phyloP scores from a whole-genome alignment of 176 grass and related monocot genomes.

The Zoysia japonica region DNA sequence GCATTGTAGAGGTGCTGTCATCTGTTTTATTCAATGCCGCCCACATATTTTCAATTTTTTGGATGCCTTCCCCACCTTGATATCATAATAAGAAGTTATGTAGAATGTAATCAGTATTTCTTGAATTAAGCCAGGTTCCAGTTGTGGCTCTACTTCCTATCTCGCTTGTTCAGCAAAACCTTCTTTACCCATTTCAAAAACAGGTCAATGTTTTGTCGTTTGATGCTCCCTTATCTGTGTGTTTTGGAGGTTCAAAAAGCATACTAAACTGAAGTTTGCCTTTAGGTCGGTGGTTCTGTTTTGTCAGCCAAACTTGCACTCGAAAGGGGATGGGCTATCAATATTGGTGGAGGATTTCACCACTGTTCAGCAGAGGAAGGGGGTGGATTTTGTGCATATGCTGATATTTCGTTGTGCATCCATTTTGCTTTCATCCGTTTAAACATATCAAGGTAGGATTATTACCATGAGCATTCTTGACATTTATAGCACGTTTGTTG shows the following conservation, averaged over 20 bases:
- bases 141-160: conserved; percentile 57
- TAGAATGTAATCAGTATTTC: neutral
- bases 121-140: conserved; percentile 45
- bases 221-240: neutral
- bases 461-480: neutral
- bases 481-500: neutral
- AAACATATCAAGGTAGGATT: conserved; percentile 63
- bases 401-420: conserved; percentile 66
- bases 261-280: neutral
- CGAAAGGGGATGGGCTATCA: conserved; percentile 68
- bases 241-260: neutral
- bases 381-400: conserved; percentile 74
- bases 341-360: conserved; percentile 69
- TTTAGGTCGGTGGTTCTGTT: conserved; percentile 60
- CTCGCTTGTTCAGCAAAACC: conserved; percentile 59
- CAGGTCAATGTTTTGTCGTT: conserved; percentile 38
- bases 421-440: conserved; percentile 61
- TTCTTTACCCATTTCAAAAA: conserved; percentile 64
- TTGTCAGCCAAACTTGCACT: conserved; percentile 65
- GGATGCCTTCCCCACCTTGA: neutral
- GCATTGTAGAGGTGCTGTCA: conserved; percentile 60
- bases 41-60: neutral
- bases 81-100: neutral
- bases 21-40: conserved; percentile 2
- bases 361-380: conserved; percentile 69